Conservation (phyloP, 2,329 filamentous ascomycete species). For the Beauveria scarabaeidicola region DNA sequence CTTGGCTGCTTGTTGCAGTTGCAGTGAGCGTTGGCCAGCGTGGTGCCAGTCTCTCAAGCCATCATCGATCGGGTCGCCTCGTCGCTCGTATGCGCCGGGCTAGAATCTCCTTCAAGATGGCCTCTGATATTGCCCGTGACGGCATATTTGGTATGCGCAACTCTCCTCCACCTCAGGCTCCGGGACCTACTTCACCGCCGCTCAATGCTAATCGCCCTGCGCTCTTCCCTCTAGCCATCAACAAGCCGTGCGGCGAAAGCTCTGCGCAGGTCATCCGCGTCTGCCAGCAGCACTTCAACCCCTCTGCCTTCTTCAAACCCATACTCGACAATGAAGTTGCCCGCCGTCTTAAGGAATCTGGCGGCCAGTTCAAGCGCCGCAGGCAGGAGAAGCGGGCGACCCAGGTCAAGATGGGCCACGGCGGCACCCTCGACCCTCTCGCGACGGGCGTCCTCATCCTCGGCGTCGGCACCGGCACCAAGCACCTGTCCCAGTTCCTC, state of each 20-base stretch:
- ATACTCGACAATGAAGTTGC: conserved; percentile 58
- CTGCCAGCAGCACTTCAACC: conserved; percentile 75
- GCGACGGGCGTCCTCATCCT: conserved; percentile 89
- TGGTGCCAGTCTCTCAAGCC: not conserved
- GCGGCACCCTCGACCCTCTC: conserved; percentile 88
- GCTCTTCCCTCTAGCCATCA: conserved; percentile 56
- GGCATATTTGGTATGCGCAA: conserved; percentile 47
- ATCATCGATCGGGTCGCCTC: not conserved
- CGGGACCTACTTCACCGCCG: not conserved
- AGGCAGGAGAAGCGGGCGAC: conserved; percentile 47
- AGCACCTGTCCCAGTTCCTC: conserved; percentile 69
- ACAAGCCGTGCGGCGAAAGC: conserved; percentile 80
- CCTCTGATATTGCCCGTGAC: conserved; percentile 43
- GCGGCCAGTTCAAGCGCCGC: conserved; percentile 52
- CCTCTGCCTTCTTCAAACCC: conserved; percentile 69
- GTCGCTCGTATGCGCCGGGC: conserved; percentile 22
- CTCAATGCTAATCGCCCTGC: not conserved
- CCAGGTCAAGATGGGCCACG: conserved; percentile 90
- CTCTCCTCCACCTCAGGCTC: not conserved
- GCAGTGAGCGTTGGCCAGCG: not conserved
- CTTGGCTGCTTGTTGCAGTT: not conserved
- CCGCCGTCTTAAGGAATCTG: conserved; percentile 46
- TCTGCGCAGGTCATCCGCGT: conserved; percentile 88
- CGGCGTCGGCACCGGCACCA: conserved; percentile 82
- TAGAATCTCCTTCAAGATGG: conserved; percentile 39